phyloP scores from a whole-genome alignment of 225 moss, liverwort and hornwort genomes.

The Physcomitrium patens region DNA sequence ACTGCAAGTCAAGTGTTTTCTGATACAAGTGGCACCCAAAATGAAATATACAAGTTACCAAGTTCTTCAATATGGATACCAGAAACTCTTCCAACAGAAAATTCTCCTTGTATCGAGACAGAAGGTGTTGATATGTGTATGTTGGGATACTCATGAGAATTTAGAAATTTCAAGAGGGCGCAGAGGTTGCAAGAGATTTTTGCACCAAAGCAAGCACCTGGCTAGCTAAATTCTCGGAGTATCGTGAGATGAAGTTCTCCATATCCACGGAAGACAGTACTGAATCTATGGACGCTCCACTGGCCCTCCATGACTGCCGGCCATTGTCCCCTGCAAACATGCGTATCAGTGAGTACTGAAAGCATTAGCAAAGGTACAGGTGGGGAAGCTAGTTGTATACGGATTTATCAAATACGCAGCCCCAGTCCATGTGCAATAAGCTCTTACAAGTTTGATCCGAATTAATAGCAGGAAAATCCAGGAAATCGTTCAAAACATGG shows the following conservation, averaged over 20 bases:
- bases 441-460: not conserved
- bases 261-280: slow-evolving; percentile 50
- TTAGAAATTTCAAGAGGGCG: slow-evolving; percentile 29
- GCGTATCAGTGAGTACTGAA: slow-evolving; percentile 7
- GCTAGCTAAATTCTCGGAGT: slow-evolving; percentile 56
- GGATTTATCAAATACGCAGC: not conserved
- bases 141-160: not conserved
- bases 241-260: slow-evolving; percentile 57
- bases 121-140: slow-evolving; percentile 1
- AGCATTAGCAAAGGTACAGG: not conserved
- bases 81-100: not conserved
- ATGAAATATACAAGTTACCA: slow-evolving; percentile 27
- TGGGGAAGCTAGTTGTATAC: not conserved
- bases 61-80: slow-evolving; percentile 19
- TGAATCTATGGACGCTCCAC: slow-evolving; percentile 52
- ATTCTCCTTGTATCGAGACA: not conserved
- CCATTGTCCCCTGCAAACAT: slow-evolving; percentile 36
- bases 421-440: not conserved
- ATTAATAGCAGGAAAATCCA: not conserved
- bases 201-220: slow-evolving; percentile 62
- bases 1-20: slow-evolving; percentile 27
- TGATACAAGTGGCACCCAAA: slow-evolving; percentile 22
- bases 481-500: not conserved
- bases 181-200: slow-evolving; percentile 43
- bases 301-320: slow-evolving; percentile 51